Conservation (phyloP, 805 yeast species). For the Nakazawaea sp. region DNA sequence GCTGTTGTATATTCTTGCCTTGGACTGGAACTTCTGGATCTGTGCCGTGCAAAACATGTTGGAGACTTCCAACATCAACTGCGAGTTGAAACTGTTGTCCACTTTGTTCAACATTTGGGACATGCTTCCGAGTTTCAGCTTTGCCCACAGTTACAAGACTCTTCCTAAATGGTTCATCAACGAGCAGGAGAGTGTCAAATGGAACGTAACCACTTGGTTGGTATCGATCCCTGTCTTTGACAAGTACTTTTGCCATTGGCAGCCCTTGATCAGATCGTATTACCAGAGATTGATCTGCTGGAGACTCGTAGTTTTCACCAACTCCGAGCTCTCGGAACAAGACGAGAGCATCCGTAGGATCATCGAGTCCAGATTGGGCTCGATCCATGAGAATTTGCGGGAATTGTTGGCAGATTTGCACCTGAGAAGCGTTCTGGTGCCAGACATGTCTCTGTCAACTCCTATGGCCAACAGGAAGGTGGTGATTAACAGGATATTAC, state of each 20-base stretch:
- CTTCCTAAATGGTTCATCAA: slow-evolving; percentile 32
- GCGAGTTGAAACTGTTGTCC: slow-evolving; percentile 57
- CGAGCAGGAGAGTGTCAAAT: slow-evolving; percentile 33
- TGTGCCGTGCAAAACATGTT: slow-evolving; percentile 52
- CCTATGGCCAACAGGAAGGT: slow-evolving; percentile 45
- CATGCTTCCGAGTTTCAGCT: slow-evolving; percentile 34
- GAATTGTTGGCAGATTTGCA: slow-evolving; percentile 1
- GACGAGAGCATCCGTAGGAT: slow-evolving; percentile 10
- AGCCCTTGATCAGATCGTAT: slow-evolving; percentile 66
- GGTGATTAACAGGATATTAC: slow-evolving; percentile 30
- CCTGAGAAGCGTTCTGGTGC: not conserved
- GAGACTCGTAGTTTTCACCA: slow-evolving; percentile 39
- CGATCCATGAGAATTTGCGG: slow-evolving; percentile 19
- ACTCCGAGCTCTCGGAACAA: slow-evolving; percentile 4
- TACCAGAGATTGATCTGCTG: slow-evolving; percentile 63
- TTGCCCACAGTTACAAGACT: slow-evolving; percentile 5
- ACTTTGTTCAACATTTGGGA: slow-evolving; percentile 74
- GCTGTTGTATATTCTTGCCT: slow-evolving; percentile 18
- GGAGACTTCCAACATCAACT: slow-evolving; percentile 53
- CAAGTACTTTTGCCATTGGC: slow-evolving; percentile 68
- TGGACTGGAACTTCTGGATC: slow-evolving; percentile 79
- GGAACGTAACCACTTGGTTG: slow-evolving; percentile 48
- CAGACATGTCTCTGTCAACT: slow-evolving; percentile 16
- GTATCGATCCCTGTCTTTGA: slow-evolving; percentile 44
- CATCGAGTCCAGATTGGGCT: slow-evolving; percentile 25